Evolutionary conservation across 441 rosid genomes (phyloP).

Genomic region (Macaranga tanarius): DNA sequence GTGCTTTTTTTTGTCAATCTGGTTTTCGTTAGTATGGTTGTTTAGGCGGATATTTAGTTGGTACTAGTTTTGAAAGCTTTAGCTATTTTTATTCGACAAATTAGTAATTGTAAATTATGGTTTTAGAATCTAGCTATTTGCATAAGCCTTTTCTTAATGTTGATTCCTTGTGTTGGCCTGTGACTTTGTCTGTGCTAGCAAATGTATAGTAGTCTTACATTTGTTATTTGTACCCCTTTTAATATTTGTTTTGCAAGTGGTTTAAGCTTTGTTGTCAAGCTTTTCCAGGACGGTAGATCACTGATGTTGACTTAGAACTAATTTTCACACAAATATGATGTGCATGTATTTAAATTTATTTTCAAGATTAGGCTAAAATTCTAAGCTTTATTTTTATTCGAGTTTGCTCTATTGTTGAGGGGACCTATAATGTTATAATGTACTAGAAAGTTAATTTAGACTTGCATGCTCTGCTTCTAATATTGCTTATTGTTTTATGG

Average conservation of each 20-base stretch:
- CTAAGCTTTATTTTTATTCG: background rate
- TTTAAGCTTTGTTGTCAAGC: background rate
- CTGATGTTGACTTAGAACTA: background rate
- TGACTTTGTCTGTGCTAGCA: no score
- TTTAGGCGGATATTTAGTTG: no score
- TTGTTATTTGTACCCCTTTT: background rate
- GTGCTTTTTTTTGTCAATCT: background rate
- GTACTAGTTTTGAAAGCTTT: no score
- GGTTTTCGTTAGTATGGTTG: no score
- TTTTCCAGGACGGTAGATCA: background rate
- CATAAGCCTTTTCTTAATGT: no score
- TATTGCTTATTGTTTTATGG: background rate
- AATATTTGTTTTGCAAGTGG: background rate
- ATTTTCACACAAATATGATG: background rate
- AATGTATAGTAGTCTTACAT: no score
- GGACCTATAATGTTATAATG: background rate
- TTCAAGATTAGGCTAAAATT: background rate
- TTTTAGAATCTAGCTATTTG: no score
- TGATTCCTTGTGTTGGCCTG: no score
- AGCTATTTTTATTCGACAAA: no score
- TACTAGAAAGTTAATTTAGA: background rate
- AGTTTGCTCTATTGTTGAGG: background rate
- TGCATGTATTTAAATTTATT: background rate
- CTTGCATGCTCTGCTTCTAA: background rate
- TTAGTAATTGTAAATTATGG: no score